Evolutionary conservation across 1,284 basidiomycete genomes (phyloP).

Genomic region (Erythrobasidium hasegawianum): DNA sequence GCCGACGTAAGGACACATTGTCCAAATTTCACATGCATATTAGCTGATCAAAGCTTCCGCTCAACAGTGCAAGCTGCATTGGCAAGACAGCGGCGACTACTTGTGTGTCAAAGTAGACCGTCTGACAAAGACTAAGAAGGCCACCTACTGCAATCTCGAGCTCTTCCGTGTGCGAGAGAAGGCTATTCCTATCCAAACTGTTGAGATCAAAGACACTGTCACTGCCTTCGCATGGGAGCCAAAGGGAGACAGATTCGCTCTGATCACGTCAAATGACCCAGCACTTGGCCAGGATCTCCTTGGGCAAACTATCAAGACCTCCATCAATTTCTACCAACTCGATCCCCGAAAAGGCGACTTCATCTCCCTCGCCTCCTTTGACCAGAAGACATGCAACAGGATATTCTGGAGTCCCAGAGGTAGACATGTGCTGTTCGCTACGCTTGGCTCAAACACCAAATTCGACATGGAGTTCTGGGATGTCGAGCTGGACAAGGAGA

Average conservation of each 20-base stretch:
- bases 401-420: conserved; percentile 97
- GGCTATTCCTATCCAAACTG: conserved; percentile 95
- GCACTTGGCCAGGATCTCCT: conserved; percentile 84
- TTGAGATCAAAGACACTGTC: conserved; percentile 95
- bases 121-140: conserved; percentile 99
- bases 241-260: conserved; percentile 89
- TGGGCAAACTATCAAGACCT: conserved; percentile 90
- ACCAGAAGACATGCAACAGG: conserved; percentile 85
- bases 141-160: conserved; percentile 97
- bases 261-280: conserved; percentile 90
- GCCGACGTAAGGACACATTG: conserved; percentile 66
- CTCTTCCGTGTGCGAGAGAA: conserved; percentile 97
- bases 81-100: conserved; percentile 99
- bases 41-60: background rate
- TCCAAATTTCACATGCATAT: background rate
- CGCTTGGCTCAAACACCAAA: conserved; percentile 89
- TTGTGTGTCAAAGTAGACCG: conserved; percentile 99
- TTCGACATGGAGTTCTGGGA: conserved; percentile 99
- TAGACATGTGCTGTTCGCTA: conserved; percentile 90
- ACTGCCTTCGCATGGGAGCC: conserved; percentile 99
- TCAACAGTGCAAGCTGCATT: conserved; percentile 87
- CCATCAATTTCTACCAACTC: conserved; percentile 93
- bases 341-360: conserved; percentile 94
- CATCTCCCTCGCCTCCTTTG: conserved; percentile 74
- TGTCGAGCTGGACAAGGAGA: conserved; percentile 72